Evolutionary conservation across 140 eudicot genomes (phyloP).

Genomic region (Anethum foeniculum): DNA sequence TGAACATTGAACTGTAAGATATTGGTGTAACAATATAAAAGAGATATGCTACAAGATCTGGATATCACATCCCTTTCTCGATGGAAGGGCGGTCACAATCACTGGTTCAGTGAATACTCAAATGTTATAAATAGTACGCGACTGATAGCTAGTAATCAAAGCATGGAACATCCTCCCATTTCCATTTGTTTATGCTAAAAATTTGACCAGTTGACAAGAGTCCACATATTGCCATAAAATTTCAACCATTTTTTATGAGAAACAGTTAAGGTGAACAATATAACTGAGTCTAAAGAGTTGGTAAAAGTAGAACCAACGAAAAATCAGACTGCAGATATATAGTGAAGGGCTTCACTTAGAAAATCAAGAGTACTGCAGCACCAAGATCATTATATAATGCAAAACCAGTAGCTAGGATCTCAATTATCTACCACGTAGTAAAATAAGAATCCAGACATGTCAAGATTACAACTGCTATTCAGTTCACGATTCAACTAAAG

Average conservation of each 20-base stretch:
- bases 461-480: neutral
- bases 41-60: neutral
- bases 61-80: neutral
- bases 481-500: neutral
- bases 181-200: neutral
- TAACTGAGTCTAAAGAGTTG: neutral
- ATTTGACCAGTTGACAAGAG: neutral
- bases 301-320: neutral
- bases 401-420: neutral
- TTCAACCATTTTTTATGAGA: neutral
- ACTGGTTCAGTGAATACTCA: neutral
- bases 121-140: neutral
- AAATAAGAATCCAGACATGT: neutral
- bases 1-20: neutral
- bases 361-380: neutral
- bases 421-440: neutral
- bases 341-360: neutral
- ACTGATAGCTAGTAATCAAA: neutral
- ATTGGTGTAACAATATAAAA: neutral
- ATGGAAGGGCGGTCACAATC: neutral
- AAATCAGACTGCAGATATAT: neutral
- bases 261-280: neutral
- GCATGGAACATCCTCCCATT: neutral
- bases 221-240: neutral
- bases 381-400: neutral